Base-by-base conservation (phyloP, 2,329 filamentous ascomycete species). In the Pezicula rhizophila region DNA sequence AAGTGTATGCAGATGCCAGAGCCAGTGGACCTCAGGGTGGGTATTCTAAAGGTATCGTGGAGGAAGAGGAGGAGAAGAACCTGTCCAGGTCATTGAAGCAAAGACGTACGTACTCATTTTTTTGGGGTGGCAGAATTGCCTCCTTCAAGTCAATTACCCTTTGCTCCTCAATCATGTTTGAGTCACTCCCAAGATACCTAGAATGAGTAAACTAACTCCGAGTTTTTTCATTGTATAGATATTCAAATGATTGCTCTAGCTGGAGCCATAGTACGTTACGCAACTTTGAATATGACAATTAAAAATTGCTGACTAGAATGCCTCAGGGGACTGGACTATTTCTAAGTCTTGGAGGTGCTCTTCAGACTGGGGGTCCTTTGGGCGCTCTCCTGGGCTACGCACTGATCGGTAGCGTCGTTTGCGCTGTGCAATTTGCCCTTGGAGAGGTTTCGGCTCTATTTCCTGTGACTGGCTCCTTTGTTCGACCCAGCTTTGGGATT, bases 281-380 rank as follows among this genome's bases (percentile, higher is more conserved):
- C 15, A 42, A 40, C 20, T 17, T 42, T 20, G 12, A 2, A 23
- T 12, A 15, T 20, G 28, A 26, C 23, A 42, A 33, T 33, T 46
- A 18, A 35, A 14, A 8, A 8, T 40, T 28, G 25, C 17, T 40
- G n/a, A 40, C 45, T 28, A 23, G 23, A 17, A 66, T 67, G 59
- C 26, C 51, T 25, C 12, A 49, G 47, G 70, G 71, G 28, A 76
- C 74, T 3, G 74, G 74, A 42, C 62, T 76, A 0, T 77, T 79
- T 57, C 66, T 78, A 2, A 70, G 71, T 18, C 70, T 74, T 1
- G 76, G 76, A 28, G 66, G 70, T 47, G 70, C 73, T 0, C 70
- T 78, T 12, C 68, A 70, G 35, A 72, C 70, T n/a, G 75, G 69
- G 26, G 76, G 73, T 3, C 75, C 75, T 2, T 65, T 74, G 2